phyloP scores from a whole-genome alignment of 2,329 filamentous ascomycete species.

The Alternaria sp. region DNA sequence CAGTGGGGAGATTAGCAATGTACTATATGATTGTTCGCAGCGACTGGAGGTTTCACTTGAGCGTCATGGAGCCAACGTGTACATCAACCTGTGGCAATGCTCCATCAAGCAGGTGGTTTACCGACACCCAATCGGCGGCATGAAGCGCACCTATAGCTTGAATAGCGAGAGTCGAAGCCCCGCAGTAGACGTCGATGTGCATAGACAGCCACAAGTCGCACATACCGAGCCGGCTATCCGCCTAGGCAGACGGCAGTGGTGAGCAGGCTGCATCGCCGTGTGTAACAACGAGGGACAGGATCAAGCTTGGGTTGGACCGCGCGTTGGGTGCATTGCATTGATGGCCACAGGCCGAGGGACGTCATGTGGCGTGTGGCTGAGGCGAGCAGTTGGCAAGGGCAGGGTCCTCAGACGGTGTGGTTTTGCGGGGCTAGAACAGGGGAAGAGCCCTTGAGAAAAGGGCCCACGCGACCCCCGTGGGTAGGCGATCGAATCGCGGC shows the following conservation, averaged over 20 bases:
- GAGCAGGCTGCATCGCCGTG: neutral
- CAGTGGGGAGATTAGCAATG: neutral
- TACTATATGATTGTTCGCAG: neutral
- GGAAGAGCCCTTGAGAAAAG: slow-evolving; percentile 8
- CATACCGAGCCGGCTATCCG: slow-evolving; percentile 11
- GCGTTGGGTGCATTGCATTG: neutral
- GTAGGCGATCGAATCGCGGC: slow-evolving; percentile 2
- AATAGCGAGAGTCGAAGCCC: slow-evolving; percentile 7
- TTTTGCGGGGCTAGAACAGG: slow-evolving; percentile 20
- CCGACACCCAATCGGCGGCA: slow-evolving; percentile 15
- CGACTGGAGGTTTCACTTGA: neutral
- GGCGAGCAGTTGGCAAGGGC: slow-evolving; percentile 10
- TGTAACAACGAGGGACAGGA: neutral
- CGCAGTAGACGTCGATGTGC: slow-evolving; percentile 17
- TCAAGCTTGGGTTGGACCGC: neutral
- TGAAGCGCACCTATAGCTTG: neutral
- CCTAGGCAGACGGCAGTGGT: neutral
- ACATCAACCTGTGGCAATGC: slow-evolving; percentile 2
- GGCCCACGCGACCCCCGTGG: slow-evolving; percentile 24
- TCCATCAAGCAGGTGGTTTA: slow-evolving; percentile 8
- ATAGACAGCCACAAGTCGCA: slow-evolving; percentile 9
- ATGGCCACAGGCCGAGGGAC: slow-evolving; percentile 2
- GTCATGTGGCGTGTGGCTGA: slow-evolving; percentile 14
- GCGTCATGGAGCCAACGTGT: slow-evolving; percentile 13
- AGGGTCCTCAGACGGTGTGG: slow-evolving; percentile 12